Conservation (phyloP, 768 basidiomycete species). For the Pilatotrama ljubarskyi region DNA sequence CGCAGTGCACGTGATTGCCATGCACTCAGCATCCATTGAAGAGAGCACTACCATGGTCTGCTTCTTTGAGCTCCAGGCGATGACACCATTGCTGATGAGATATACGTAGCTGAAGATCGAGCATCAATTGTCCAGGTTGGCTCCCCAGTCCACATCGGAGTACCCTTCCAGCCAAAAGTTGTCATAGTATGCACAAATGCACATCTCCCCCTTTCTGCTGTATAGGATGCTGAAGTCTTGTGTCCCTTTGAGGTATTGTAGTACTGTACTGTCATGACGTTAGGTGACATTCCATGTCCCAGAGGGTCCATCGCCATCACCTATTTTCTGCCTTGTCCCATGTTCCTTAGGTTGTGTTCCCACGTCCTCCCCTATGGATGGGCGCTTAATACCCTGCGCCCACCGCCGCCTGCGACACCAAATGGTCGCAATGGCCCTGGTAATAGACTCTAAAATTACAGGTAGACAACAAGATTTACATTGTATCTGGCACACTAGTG, state of each 20-base stretch:
- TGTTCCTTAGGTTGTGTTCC: too few relatives aligned
- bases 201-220: not conserved
- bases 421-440: too few relatives aligned
- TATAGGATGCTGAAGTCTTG: conserved; percentile 14
- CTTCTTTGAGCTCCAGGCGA: conserved; percentile 33
- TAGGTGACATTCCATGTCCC: too few relatives aligned
- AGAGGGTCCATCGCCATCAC: too few relatives aligned
- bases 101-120: conserved; percentile 33
- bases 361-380: too few relatives aligned
- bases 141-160: conserved; percentile 37
- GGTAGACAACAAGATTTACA: too few relatives aligned
- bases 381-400: too few relatives aligned
- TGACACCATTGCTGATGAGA: conserved; percentile 28
- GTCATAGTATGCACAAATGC: not conserved
- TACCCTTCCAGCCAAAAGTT: conserved; percentile 18
- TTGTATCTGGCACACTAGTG: too few relatives aligned
- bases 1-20: conserved; percentile 31
- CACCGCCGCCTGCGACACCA: too few relatives aligned
- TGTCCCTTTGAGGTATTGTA: conserved; percentile 36
- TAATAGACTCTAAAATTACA: too few relatives aligned
- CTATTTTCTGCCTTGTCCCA: too few relatives aligned
- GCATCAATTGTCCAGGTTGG: conserved; percentile 22
- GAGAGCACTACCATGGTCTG: conserved; percentile 37
- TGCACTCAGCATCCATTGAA: conserved; percentile 39
- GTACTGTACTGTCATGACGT: too few relatives aligned